A percentile compares a stretch with the other conserved stretches of the same genome.
Conservation (phyloP, 108 stramenopile genomes). For the Fragilariopsis cylindrus region DNA sequence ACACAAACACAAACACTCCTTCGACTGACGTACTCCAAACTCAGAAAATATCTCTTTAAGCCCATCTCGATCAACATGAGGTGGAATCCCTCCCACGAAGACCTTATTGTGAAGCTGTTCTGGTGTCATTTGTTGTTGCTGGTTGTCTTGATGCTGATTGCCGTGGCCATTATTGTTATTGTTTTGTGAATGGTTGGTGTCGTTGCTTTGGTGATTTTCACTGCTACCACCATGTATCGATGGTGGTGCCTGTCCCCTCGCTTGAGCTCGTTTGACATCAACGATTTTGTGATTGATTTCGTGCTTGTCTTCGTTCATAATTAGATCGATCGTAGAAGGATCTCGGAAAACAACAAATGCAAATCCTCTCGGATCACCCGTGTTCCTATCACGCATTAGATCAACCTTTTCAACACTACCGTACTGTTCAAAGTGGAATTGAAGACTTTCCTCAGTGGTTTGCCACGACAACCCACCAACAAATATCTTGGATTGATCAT, state of each 20-base stretch:
- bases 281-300: constrained; percentile 90
- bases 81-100: constrained; percentile 62
- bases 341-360: constrained; percentile 89
- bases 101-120: constrained; percentile 64
- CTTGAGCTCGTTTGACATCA: constrained; percentile 90
- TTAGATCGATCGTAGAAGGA: constrained; percentile 78
- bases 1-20: no score
- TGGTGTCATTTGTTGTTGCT: constrained; percentile 40
- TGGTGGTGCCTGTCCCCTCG: constrained; percentile 80
- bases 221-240: constrained; percentile 63
- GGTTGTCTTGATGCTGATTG: background rate
- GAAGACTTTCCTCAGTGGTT: constrained; percentile 88
- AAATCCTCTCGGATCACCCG: constrained; percentile 90
- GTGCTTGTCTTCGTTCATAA: constrained; percentile 69
- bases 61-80: constrained; percentile 74
- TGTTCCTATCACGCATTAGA: constrained; percentile 84
- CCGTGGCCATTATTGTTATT: constrained; percentile 9
- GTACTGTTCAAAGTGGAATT: constrained; percentile 92
- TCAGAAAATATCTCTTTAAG: constrained; percentile 85
- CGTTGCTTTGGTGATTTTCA: constrained; percentile 14
- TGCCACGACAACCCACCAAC: constrained; percentile 95
- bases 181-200: background rate
- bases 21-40: constrained; percentile 49
- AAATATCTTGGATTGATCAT: constrained; percentile 78
- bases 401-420: constrained; percentile 56